Conservation (phyloP, 1,284 basidiomycete genomes). For the Chondrostereum purpureum region DNA sequence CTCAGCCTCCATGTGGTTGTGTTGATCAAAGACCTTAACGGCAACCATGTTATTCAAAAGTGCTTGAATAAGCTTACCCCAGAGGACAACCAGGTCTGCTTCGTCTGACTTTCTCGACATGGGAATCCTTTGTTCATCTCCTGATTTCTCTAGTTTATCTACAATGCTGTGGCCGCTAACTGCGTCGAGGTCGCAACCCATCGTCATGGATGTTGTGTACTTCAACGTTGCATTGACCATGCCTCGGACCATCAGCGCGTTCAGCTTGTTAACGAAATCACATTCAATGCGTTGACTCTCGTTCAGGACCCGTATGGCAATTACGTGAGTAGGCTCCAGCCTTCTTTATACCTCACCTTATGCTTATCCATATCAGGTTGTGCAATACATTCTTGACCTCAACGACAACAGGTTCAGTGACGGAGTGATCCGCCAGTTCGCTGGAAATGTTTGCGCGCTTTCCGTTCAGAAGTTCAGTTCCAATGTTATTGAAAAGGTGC, state of each 20-base stretch:
- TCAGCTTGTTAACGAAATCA: constrained; percentile 98
- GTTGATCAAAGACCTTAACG: constrained; percentile 99
- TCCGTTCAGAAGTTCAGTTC: constrained; percentile 99
- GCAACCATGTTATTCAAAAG: constrained; percentile 99
- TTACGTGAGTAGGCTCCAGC: constrained; percentile 56
- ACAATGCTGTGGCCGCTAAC: constrained; percentile 98
- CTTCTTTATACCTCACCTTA: neutral
- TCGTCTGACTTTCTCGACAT: neutral
- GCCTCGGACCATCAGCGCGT: constrained; percentile 93
- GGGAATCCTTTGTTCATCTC: constrained; percentile 6
- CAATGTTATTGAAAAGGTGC: constrained; percentile 88
- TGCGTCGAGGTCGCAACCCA: constrained; percentile 99
- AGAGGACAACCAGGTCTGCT: constrained; percentile 88
- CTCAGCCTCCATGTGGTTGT: constrained; percentile 97
- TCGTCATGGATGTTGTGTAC: constrained; percentile 97
- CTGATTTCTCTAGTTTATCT: constrained; percentile 73
- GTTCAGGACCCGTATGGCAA: constrained; percentile 99
- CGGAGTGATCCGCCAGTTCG: constrained; percentile 94
- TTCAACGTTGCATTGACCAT: constrained; percentile 98
- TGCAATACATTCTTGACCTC: constrained; percentile 96
- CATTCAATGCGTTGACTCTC: constrained; percentile 94
- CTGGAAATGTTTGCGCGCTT: constrained; percentile 95
- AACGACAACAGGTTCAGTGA: constrained; percentile 98
- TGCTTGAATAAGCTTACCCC: constrained; percentile 96
- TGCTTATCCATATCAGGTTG: constrained; percentile 48